Percentiles rank a stretch among this genome's conserved stretches.
Evolutionary conservation across 2,329 filamentous ascomycete genomes (phyloP).

Genomic region (Fusarium buharicum): DNA sequence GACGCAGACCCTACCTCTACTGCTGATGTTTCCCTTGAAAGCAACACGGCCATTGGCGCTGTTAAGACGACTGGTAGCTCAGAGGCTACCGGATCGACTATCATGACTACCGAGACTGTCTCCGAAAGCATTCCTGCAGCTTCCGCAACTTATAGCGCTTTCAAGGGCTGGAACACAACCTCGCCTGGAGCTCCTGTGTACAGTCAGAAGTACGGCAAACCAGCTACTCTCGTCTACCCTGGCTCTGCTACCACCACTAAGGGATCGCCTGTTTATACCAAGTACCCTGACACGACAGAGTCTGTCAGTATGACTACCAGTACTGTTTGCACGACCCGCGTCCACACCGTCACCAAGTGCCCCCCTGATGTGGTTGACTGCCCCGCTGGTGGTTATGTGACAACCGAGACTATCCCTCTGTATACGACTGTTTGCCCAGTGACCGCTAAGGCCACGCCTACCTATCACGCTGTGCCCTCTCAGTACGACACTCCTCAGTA

Average conservation of each 20-base stretch:
- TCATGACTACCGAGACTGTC: constrained; percentile 3
- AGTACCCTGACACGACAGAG: constrained; percentile 11
- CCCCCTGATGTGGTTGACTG: constrained; percentile 56
- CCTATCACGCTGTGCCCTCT: constrained; percentile 12
- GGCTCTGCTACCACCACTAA: constrained; percentile 6
- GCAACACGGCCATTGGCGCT: neutral
- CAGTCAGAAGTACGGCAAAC: constrained; percentile 18
- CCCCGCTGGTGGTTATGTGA: constrained; percentile 50
- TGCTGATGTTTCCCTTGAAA: neutral
- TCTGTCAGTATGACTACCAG: constrained; percentile 43
- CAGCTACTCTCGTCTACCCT: constrained; percentile 8
- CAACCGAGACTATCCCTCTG: constrained; percentile 54
- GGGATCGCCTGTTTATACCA: constrained; percentile 23
- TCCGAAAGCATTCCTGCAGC: constrained; percentile 12
- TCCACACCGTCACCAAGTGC: constrained; percentile 68
- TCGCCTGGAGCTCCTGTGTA: constrained; percentile 11
- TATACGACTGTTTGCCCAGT: constrained; percentile 60
- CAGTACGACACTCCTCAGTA: constrained; percentile 24
- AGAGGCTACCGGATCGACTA: neutral
- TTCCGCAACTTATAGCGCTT: constrained; percentile 24
- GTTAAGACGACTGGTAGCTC: neutral
- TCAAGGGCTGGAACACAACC: constrained; percentile 35
- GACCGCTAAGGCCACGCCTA: constrained; percentile 36
- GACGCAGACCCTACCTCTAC: neutral
- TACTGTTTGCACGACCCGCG: constrained; percentile 54